Conservation (phyloP, 768 basidiomycete genomes). For the Calvatia gigantea region DNA sequence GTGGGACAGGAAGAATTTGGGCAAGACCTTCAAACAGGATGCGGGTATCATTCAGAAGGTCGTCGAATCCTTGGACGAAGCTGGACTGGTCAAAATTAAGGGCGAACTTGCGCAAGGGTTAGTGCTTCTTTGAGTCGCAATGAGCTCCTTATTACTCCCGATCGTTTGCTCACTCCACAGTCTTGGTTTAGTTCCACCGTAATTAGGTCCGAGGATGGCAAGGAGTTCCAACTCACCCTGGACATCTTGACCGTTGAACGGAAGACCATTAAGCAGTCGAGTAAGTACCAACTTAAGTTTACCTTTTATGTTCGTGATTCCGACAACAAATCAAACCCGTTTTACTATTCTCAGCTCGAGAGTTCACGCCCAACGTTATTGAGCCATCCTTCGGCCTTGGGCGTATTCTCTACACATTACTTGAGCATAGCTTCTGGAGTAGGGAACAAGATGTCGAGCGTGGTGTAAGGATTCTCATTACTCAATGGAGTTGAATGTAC, state of each 20-base stretch:
- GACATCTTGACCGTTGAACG: slow-evolving; percentile 75
- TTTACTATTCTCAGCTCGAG: slow-evolving; percentile 60
- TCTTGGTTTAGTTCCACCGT: slow-evolving; percentile 41
- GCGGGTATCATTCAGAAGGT: slow-evolving; percentile 61
- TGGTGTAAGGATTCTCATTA: slow-evolving; percentile 49
- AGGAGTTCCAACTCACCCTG: slow-evolving; percentile 66
- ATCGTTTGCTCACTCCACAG: slow-evolving; percentile 10
- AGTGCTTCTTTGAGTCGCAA: slow-evolving; percentile 19
- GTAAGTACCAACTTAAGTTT: slow-evolving; percentile 38
- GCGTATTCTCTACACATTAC: slow-evolving; percentile 88
- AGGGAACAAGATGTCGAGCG: slow-evolving; percentile 90
- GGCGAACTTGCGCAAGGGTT: slow-evolving; percentile 74
- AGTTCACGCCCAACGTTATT: slow-evolving; percentile 96
- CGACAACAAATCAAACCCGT: background rate
- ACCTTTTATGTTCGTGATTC: background rate
- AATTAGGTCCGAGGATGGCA: slow-evolving; percentile 57
- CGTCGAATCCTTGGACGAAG: slow-evolving; percentile 66
- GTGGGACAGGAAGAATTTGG: slow-evolving; percentile 86
- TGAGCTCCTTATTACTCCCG: background rate
- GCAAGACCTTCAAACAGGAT: slow-evolving; percentile 86
- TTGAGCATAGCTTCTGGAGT: slow-evolving; percentile 96
- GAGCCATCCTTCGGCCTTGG: slow-evolving; percentile 98
- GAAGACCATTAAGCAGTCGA: slow-evolving; percentile 84
- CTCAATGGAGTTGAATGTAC: background rate
- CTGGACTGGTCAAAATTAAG: slow-evolving; percentile 61